Evolutionary conservation across 1,284 basidiomycete genomes (phyloP).

Genomic region (Leucoagaricus sp.): DNA sequence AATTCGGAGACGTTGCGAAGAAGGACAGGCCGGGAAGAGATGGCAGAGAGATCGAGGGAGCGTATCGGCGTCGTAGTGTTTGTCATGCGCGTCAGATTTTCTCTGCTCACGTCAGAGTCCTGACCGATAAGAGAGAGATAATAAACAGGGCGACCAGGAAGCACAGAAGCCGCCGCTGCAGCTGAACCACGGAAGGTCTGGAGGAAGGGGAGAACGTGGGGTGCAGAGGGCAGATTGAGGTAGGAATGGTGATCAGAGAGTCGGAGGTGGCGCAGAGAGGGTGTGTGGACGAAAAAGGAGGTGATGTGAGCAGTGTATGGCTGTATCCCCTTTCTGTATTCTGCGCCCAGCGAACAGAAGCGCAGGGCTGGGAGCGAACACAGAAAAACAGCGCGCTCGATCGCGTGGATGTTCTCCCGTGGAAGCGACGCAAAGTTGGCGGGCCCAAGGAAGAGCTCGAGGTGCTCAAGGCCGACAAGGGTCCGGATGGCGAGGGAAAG

Average conservation of each 20-base stretch:
- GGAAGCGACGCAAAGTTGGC: conserved; percentile 37
- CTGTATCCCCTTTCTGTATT: conserved; percentile 43
- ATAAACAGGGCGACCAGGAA: conserved; percentile 60
- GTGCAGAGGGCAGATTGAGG: conserved; percentile 34
- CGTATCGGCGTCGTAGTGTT: conserved; percentile 47
- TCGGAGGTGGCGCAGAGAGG: conserved; percentile 47
- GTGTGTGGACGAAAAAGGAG: conserved; percentile 44
- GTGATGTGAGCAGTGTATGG: conserved; percentile 43
- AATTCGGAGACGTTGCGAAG: conserved; percentile 55
- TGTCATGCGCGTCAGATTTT: conserved; percentile 52
- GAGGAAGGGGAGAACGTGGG: conserved; percentile 43
- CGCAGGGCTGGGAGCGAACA: conserved; percentile 43
- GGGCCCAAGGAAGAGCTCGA: conserved; percentile 57
- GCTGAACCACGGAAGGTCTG: conserved; percentile 59
- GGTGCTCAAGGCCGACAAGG: conserved; percentile 47
- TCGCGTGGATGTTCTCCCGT: conserved; percentile 33
- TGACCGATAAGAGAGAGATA: conserved; percentile 56
- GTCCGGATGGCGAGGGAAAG: conserved; percentile 39
- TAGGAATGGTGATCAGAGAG: conserved; percentile 47
- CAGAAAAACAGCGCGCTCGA: conserved; percentile 40
- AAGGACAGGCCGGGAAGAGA: conserved; percentile 57
- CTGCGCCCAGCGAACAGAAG: conserved; percentile 52
- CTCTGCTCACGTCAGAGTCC: conserved; percentile 53
- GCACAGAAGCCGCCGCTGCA: conserved; percentile 54
- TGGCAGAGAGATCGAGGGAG: conserved; percentile 57